A percentile compares a stretch with the other conserved stretches of the same genome.
phyloP scores from a whole-genome alignment of 2,329 filamentous ascomycete genomes.

The Neonectria neomacrospora region DNA sequence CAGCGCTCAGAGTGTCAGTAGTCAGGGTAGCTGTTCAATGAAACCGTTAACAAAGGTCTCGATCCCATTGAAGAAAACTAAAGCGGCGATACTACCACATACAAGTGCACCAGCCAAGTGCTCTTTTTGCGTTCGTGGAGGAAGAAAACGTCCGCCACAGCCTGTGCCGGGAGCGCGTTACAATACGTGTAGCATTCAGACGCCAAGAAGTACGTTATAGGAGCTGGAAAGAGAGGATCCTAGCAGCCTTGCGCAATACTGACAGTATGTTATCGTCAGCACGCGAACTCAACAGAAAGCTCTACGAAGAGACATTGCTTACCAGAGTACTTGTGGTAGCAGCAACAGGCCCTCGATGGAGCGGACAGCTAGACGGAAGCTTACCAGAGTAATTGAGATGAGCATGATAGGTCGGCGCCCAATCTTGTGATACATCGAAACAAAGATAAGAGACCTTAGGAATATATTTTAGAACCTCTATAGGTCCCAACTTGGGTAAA shows the following conservation, averaged over 20 bases:
- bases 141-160: slow-evolving; percentile 2
- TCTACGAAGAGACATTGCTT: background rate
- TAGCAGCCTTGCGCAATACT: slow-evolving; percentile 2
- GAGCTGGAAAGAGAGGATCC: background rate
- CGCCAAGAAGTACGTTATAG: background rate
- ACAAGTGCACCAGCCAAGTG: slow-evolving; percentile 9
- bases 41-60: background rate
- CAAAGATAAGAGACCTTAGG: slow-evolving; percentile 4
- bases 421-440: slow-evolving; percentile 3
- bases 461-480: background rate
- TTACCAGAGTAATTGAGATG: background rate
- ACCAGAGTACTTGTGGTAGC: background rate
- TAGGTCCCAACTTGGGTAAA: no score
- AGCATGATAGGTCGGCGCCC: slow-evolving; percentile 2
- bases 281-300: background rate
- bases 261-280: background rate
- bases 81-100: background rate
- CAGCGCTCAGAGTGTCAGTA: background rate
- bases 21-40: background rate
- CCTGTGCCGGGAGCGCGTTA: slow-evolving; percentile 3
- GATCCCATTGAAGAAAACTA: no score
- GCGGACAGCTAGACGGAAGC: no score
- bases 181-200: slow-evolving; percentile 3
- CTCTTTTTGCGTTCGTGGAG: slow-evolving; percentile 3
- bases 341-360: no score